Evolutionary conservation across 2,329 filamentous ascomycete species (phyloP).

Genomic region (Monosporascus sp.): DNA sequence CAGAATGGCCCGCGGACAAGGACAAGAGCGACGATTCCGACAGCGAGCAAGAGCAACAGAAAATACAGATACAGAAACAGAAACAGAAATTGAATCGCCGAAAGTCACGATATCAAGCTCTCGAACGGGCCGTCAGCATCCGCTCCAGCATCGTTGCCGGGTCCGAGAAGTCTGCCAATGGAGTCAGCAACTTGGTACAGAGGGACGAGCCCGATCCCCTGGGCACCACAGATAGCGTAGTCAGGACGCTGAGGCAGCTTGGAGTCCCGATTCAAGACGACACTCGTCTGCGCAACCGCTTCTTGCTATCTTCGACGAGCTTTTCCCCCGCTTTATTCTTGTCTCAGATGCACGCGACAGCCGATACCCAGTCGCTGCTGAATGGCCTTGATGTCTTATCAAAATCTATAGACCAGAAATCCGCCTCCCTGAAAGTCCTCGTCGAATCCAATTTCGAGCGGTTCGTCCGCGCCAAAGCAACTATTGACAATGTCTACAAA

Average conservation of each 20-base stretch:
- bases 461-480: constrained; percentile 94
- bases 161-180: constrained; percentile 60
- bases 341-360: constrained; percentile 82
- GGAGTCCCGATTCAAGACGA: constrained; percentile 85
- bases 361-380: constrained; percentile 76
- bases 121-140: constrained; percentile 70
- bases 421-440: constrained; percentile 88
- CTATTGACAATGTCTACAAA: constrained; percentile 97
- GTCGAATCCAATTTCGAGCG: constrained; percentile 98
- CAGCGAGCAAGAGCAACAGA: constrained; percentile 47
- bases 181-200: constrained; percentile 73
- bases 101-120: constrained; percentile 77
- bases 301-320: constrained; percentile 89
- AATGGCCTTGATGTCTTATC: constrained; percentile 81
- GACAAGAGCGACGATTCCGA: constrained; percentile 61
- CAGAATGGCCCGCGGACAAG: constrained; percentile 81
- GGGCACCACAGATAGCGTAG: constrained; percentile 82
- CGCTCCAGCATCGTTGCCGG: constrained; percentile 62
- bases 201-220: constrained; percentile 91
- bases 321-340: constrained; percentile 92
- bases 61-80: constrained; percentile 41
- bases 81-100: constrained; percentile 52
- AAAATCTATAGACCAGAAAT: constrained; percentile 94
- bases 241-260: constrained; percentile 69
- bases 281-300: constrained; percentile 78